Base-by-base conservation (phyloP, 805 yeast genomes). In the Candida hispaniensis region DNA sequence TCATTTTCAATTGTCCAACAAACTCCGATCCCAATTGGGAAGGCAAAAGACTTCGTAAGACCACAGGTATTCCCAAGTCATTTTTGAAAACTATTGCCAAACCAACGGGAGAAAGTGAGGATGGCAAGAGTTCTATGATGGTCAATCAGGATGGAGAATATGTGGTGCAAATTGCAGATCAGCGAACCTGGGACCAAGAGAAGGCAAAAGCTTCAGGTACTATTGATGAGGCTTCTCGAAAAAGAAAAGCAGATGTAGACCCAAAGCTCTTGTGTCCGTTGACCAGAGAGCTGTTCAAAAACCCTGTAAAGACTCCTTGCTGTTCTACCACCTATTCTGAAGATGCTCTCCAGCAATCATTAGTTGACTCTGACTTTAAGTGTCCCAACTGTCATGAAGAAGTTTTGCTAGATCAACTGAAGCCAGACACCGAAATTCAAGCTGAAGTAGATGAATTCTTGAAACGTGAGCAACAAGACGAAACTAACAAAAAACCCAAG, bases 41-140 rank as follows among this genome's bases (percentile, higher is more conserved):
- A 52, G 94, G 94, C 12, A 82, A 81, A 51, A 68, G 93, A 42
- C 79, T 91, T 30, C 79, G 81, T 48, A 70, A 93, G 47, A 86
- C 96, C 0, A 91, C 97, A 0, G 99, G 99, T 75, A 91, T 91
- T 51, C 99, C 99, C 2, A 79, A 78, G 56, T 78, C 93, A 19
- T 83, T 83, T 56, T 71, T 91, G 56, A 79, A 83, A 47, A 78
- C 93, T 0, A 75, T 91, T 6, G 81, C 80, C 11, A 80, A 80
- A 51, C 88, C 88, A 16, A 68, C 73, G 0, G 18, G 23, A 16
- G 24, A 32, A 21, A 28, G 24, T 7, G 82, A 76, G 22, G 44
- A 40, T 13, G 67, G 69, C 50, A 66, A 63, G 47, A 63, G 64
- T 4, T 65, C 64, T 22, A 79, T 78, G 40, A 73, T 91, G 79